Evolutionary conservation across 331 rosid species (phyloP), one percentile per base, ranked within the genome.

Genomic region (Acacia pycnantha): DNA sequence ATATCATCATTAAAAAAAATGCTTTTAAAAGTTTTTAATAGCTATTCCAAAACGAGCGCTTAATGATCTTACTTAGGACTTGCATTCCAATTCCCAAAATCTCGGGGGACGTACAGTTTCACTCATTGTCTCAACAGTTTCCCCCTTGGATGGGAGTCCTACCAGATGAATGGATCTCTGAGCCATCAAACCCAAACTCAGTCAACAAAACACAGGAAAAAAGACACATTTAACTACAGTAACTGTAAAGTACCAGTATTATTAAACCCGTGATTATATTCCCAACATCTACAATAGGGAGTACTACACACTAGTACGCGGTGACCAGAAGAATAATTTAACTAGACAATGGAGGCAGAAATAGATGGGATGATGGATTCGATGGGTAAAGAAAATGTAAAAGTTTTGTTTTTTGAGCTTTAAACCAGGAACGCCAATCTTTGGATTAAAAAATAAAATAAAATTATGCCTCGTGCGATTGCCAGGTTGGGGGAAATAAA

Each of bases 401-500:
- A 21, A 22, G 65, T 22, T 11, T 58, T 22, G 4, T 22, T 10
- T 58, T 22, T 13, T 27, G 0, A 62, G 5, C 35, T 61, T 26
- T 54, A 21, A 21, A 56, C 11, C 44, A 41, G 44, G 44, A 41
- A 41, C 11, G 44, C 44, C 44, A 8, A 41, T 9, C 46, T 43
- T 9, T 43, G 12, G 24, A 59, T 79, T 44, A 58, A 58, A 24
- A 41, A 69, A 41, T 41, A 21, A 41, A 69, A 70, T 22, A 73
- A 29, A 40, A 43, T 3, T n/a, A 35, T 9, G 59, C 26, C 46
- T 51, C 65, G 82, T 80, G 85, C 78, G 87, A 79, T 78, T 82
- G 87, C 77, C 87, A 84, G 83, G 71, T 22, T 79, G 35, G 79
- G 71, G 44, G 76, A 82, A 73, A 69, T 76, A 70, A 37, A 11